Percentiles rank a stretch among this genome's conserved stretches.
Evolutionary conservation across 208 protist genomes (phyloP).

Genomic region (Trypanosoma avium): DNA sequence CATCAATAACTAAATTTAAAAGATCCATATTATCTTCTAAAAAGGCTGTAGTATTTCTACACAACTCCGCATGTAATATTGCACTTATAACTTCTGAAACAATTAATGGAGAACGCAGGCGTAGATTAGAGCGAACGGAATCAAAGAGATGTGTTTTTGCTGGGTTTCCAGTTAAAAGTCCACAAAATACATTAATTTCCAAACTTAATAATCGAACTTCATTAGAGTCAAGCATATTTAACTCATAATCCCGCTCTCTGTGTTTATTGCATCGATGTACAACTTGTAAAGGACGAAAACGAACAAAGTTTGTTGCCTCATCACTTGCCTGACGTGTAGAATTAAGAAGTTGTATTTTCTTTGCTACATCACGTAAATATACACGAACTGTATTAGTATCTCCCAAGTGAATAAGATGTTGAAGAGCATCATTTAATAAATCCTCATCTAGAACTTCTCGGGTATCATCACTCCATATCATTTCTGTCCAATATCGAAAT

Average conservation of each 20-base stretch:
- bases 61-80: slow-evolving; percentile 64
- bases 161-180: slow-evolving; percentile 36
- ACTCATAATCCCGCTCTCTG: slow-evolving; percentile 22
- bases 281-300: slow-evolving; percentile 56
- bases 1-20: slow-evolving; percentile 63
- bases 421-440: slow-evolving; percentile 66
- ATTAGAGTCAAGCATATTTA: slow-evolving; percentile 32
- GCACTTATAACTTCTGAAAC: slow-evolving; percentile 69
- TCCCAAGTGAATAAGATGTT: slow-evolving; percentile 33
- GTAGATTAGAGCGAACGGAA: slow-evolving; percentile 39
- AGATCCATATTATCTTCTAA: slow-evolving; percentile 62
- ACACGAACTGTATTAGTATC: slow-evolving; percentile 28
- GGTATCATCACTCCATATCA: slow-evolving; percentile 58
- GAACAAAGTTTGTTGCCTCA: slow-evolving; percentile 38
- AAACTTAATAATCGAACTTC: slow-evolving; percentile 48
- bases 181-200: slow-evolving; percentile 61
- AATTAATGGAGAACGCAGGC: slow-evolving; percentile 34
- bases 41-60: slow-evolving; percentile 30
- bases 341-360: slow-evolving; percentile 13
- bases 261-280: slow-evolving; percentile 16
- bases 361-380: slow-evolving; percentile 69
- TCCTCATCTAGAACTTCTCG: slow-evolving; percentile 65
- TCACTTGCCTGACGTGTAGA: slow-evolving; percentile 12
- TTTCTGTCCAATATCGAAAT: slow-evolving; percentile 71
- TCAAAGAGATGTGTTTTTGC: slow-evolving; percentile 53